Percentiles rank a stretch among this genome's conserved stretches.
These are phyloP conservation scores for Friedmanniomyces simplex DNA, from an alignment of 495 filamentous ascomycete species.

Conservation along the genomic window DNA sequence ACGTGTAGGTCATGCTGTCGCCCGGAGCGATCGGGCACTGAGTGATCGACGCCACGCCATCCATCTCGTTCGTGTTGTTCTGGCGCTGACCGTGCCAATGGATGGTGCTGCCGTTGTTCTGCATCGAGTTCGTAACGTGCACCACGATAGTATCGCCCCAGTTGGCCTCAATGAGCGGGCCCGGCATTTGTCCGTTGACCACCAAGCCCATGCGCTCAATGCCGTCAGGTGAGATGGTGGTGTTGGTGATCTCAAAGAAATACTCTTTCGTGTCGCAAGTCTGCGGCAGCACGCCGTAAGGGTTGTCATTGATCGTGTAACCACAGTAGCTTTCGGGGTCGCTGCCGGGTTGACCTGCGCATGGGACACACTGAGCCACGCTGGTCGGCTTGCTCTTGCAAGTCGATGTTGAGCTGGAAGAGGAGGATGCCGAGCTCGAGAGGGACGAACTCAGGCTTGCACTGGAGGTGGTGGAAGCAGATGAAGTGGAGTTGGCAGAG, in stretches of 20 bases:
- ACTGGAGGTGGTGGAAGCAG: not conserved
- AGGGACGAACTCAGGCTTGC: not conserved
- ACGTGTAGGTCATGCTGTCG: conserved; percentile 29
- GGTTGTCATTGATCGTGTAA: conserved; percentile 27
- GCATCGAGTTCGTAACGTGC: conserved; percentile 26
- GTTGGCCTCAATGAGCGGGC: conserved; percentile 30
- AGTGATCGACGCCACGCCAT: conserved; percentile 36
- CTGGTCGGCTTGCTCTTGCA: conserved; percentile 13
- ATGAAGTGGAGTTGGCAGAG: not conserved
- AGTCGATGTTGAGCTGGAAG: not conserved
- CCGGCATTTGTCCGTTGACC: conserved; percentile 31
- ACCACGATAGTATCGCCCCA: conserved; percentile 33
- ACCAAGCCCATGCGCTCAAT: conserved; percentile 22
- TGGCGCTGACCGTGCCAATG: conserved; percentile 46
- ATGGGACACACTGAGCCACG: conserved; percentile 24
- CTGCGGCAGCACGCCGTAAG: conserved; percentile 26
- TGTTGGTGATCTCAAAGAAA: conserved; percentile 26
- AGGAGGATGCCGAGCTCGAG: not conserved
- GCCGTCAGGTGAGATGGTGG: conserved; percentile 30
- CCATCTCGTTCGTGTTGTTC: conserved; percentile 35
- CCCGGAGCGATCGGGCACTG: conserved; percentile 37
- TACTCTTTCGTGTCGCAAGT: conserved; percentile 29
- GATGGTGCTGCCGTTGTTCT: conserved; percentile 36
- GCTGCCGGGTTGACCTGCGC: conserved; percentile 27
- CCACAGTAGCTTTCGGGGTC: conserved; percentile 27